Conservation (phyloP, 2,329 filamentous ascomycete genomes). For the Aspergillus intermedius region DNA sequence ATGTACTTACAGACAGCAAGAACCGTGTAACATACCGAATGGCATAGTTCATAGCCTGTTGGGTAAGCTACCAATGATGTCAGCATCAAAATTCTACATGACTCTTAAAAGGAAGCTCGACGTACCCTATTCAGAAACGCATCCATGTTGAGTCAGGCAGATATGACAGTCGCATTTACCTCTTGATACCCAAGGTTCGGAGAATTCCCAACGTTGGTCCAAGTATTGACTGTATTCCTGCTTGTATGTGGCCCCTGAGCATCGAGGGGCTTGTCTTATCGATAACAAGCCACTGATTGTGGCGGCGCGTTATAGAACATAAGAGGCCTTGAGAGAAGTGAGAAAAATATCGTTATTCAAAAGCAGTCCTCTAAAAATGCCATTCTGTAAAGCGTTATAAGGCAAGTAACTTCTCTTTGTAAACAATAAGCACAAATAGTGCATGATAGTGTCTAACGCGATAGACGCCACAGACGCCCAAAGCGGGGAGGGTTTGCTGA, state of each 20-base stretch:
- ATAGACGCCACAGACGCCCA: conserved; percentile 4
- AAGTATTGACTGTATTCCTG: neutral
- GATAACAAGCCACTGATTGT: conserved; percentile 16
- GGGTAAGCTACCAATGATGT: conserved; percentile 48
- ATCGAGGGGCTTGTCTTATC: conserved; percentile 13
- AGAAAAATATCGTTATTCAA: too few species aligned
- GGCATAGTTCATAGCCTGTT: conserved; percentile 86
- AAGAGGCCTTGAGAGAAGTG: neutral
- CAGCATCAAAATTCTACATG: conserved; percentile 14
- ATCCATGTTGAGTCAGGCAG: conserved; percentile 56
- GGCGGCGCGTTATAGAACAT: neutral
- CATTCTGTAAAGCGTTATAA: too few species aligned
- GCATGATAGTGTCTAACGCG: conserved; percentile 1
- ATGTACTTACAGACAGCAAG: neutral
- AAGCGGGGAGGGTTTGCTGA: conserved; percentile 19
- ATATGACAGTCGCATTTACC: neutral
- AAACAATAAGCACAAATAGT: neutral
- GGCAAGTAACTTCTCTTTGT: too few species aligned
- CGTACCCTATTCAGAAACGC: conserved; percentile 55
- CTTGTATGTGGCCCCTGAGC: conserved; percentile 7
- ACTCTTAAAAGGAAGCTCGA: neutral
- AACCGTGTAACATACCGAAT: conserved; percentile 49
- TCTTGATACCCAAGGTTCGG: neutral
- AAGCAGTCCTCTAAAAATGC: too few species aligned
- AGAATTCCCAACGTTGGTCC: neutral